Conservation (phyloP, 2,329 filamentous ascomycete genomes). For the Arthrobotrys conoides region DNA sequence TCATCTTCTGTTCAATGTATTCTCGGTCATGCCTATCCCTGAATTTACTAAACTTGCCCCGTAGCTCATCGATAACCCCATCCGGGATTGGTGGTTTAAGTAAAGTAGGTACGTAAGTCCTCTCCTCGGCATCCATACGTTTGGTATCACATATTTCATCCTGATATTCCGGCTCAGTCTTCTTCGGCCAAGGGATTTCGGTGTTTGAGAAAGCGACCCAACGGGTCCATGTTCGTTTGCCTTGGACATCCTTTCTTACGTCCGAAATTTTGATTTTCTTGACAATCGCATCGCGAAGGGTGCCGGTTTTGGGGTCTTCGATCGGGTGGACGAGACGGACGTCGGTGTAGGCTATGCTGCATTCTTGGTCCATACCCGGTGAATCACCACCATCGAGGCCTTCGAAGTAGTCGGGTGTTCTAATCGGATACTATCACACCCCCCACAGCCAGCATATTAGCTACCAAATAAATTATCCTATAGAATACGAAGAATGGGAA, state of each 20-base stretch:
- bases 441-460: background rate
- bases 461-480: background rate
- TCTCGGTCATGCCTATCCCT: constrained; percentile 83
- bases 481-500: background rate
- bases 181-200: constrained; percentile 80
- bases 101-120: constrained; percentile 83
- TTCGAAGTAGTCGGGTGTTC: constrained; percentile 58
- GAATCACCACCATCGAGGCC: constrained; percentile 66
- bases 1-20: constrained; percentile 77
- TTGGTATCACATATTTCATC: constrained; percentile 79
- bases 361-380: constrained; percentile 70
- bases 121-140: constrained; percentile 80
- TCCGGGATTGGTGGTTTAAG: constrained; percentile 82
- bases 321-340: constrained; percentile 87
- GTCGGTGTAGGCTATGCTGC: constrained; percentile 76
- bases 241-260: constrained; percentile 70
- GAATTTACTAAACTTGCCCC: constrained; percentile 85
- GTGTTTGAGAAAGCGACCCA: constrained; percentile 78
- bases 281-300: constrained; percentile 81
- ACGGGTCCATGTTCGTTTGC: constrained; percentile 71
- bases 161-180: constrained; percentile 70
- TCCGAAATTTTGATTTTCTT: constrained; percentile 75
- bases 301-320: constrained; percentile 75
- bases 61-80: constrained; percentile 85
- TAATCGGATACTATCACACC: constrained; percentile 44